Evolutionary conservation across 1,284 basidiomycete genomes (phyloP), one percentile per base, ranked within the genome.

Genomic region (Rugosomyces carneus): DNA sequence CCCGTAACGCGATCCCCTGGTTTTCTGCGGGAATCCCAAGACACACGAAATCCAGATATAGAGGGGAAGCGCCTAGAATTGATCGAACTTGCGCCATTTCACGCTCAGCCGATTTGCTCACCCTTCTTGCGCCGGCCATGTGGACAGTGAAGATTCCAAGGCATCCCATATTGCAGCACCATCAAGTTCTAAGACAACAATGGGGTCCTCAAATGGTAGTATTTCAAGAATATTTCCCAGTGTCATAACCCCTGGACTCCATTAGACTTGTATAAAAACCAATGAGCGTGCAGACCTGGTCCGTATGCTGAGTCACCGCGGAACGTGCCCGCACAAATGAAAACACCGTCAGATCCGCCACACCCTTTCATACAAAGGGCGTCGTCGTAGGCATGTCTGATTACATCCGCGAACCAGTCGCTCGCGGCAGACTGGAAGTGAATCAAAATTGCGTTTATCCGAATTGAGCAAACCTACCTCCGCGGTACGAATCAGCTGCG

Each of bases 61-160:
- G 93, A 75, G 0, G 93, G 93, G 63, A 96, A 96, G 2, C 93
- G 88, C 10, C 91, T 91, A 48, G 51, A 27, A 26, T 24, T 18
- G 10, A 11, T 20, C 16, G 8, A 34, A 20, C n/a, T 21, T 7
- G n/a, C n/a, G n/a, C n/a, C n/a, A n/a, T 19, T 13, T 11, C 16
- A 40, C 18, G 8, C 7, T 4, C 35, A 20, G 11, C 18, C 4
- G 10, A 15, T 20, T 16, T 15, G 50, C 73, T 59, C 50, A 81
- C 89, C 91, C 93, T 73, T 95, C 93, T 65, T 94, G 92, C 15
- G 89, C 84, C 3, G 93, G 93, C 78, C 89, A 95, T 44, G 79
- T 86, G 44, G 70, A 73, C 10, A 96, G 68, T 1, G 81, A 80
- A 23, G 76, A 74, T 60, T 96, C 93, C 15, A 95, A 58, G 0